Evolutionary conservation across 2,329 filamentous ascomycete species (phyloP), one percentile per base, ranked within the genome.

Genomic region (Fusarium kyushuense): DNA sequence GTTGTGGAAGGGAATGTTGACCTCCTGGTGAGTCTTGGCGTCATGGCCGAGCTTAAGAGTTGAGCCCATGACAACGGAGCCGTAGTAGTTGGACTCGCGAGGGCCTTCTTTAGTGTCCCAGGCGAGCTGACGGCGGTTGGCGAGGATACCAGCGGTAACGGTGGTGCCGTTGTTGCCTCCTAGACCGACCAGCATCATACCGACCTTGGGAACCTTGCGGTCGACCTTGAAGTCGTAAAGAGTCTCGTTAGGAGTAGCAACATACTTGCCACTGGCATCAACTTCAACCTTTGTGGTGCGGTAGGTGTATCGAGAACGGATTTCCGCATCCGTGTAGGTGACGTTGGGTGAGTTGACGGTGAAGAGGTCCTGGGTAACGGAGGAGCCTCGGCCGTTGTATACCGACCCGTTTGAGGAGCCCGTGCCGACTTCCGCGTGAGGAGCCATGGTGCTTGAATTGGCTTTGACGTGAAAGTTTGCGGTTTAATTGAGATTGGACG

Each of bases 101-200:
- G 87, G 83, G 54, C 94, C 94, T 81, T 97, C 93, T 76, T 95
- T 94, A 75, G 96, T 98, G 70, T 97, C 93, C 96, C 96, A 99
- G 65, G 86, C 84, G 61, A 98, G 87, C 61, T 89, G 87, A 74
- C 90, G 92, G 78, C 93, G 92, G 83, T 99, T 99, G 82, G 95
- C 96, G 78, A 99, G 87, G 81, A 99, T 97, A 79, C 95, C 96
- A 66, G 96, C 96, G 63, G 96, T 98, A 67, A 99, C 93, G 60
- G 96, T 99, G 71, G 93, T 93, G 71, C 96, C 96, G 79, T 99
- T 99, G 89, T 99, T 99, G 77, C 96, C 96, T 81, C 96, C 96
- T 89, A 92, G 95, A 69, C 96, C 96, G 72, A 99, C 95, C 71
- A 99, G 87, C 96, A 99, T 98, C 84, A 97, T 88, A 77, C 96